Base-by-base conservation (phyloP, 768 basidiomycete species). In the Serendipita sp. region DNA sequence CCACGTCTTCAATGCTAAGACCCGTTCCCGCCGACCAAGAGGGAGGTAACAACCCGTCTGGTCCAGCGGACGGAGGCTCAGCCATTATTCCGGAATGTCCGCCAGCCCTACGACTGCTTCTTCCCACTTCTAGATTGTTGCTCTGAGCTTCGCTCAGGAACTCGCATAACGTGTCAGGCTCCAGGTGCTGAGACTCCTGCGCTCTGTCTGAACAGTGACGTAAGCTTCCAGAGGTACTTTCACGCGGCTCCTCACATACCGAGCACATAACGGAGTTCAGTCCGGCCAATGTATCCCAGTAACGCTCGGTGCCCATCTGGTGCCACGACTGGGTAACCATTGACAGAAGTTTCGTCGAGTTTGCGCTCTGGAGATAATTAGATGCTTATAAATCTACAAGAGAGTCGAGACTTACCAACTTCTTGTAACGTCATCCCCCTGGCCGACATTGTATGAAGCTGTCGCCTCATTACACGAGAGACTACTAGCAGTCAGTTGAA, bases 271-370 rank as follows among this genome's bases (percentile, higher is more conserved):
- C 82, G 81, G 60, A 99, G 74, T 70, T 96, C 91, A 2, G 85
- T 82, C 64, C 93, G 81, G 11, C 88, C 87, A 67, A 98, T 89
- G 74, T 95, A 95, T 3, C 95, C 96, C 2, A 85, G 74, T 18
- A 98, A 78, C 10, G 81, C 84, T 62, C 77, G 71, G 66, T 77
- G 76, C 31, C 81, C 76, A 70, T 83, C 78, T 27, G 81, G 77
- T 33, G 84, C 81, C 31, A 96, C 80, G 48, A 99, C 82, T 0
- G 96, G 96, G 75, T 93, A 98, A 0, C 95, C 94, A 73, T 93
- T 89, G 68, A 91, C 88, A 60, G 82, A 77, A 0, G 87, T 88
- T 45, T 80, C 79, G 29, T 81, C 79, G 11, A 98, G 77, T 34
- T 85, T 79, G 16, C 77, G 77, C 74, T 93, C 94, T 92, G 68